A percentile compares a stretch with the other conserved stretches of the same genome.
Conservation (phyloP, 345 rosid genomes). For the Nephelium lappaceum region DNA sequence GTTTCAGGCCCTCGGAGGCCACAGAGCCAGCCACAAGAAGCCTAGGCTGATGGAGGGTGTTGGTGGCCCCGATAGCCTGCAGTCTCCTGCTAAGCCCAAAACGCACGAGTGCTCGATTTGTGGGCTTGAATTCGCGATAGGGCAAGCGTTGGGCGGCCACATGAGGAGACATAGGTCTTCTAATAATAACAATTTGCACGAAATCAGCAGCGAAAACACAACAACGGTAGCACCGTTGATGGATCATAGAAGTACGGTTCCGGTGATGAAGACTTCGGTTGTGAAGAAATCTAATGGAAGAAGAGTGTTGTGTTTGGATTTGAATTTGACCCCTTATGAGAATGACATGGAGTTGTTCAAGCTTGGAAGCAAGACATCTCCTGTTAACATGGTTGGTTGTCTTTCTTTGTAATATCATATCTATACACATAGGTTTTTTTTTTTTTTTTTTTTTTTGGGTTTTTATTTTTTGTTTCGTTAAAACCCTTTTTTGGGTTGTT, state of each 20-base stretch:
- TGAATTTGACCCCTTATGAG: slow-evolving; percentile 74
- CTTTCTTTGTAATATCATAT: slow-evolving; percentile 6
- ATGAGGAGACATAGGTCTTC: slow-evolving; percentile 63
- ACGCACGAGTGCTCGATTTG: slow-evolving; percentile 89
- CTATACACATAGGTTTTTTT: too few species aligned
- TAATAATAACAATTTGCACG: neutral
- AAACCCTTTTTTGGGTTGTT: neutral
- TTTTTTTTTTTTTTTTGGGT: neutral
- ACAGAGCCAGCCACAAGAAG: slow-evolving; percentile 75
- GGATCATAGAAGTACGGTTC: neutral
- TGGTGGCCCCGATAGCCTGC: slow-evolving; percentile 19
- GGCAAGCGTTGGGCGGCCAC: slow-evolving; percentile 72
- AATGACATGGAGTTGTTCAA: slow-evolving; percentile 56
- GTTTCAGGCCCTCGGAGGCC: slow-evolving; percentile 75
- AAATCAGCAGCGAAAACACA: neutral
- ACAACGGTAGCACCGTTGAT: neutral
- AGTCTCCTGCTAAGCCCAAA: slow-evolving; percentile 46
- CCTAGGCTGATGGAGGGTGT: slow-evolving; percentile 32
- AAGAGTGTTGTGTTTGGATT: slow-evolving; percentile 55
- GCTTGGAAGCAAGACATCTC: slow-evolving; percentile 32
- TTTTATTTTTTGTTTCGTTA: neutral
- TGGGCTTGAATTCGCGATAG: slow-evolving; percentile 80
- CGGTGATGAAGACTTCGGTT: slow-evolving; percentile 20
- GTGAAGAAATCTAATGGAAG: slow-evolving; percentile 51
- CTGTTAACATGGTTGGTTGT: slow-evolving; percentile 35